phyloP scores from a whole-genome alignment of 192 early-diverging fungal species.

The Cetraspora pellucida region DNA sequence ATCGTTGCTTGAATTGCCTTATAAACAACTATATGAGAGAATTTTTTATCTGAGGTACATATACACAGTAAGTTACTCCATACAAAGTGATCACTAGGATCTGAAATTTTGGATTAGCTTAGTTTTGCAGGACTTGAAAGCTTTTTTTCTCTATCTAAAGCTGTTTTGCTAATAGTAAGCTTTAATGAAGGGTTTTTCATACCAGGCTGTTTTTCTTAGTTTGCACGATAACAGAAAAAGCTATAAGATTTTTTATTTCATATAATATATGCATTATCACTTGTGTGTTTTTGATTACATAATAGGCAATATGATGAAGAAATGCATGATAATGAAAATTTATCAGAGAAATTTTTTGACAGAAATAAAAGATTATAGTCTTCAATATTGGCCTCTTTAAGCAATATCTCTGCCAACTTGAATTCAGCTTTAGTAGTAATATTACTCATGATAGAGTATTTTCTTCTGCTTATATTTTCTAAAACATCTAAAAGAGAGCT shows the following conservation, averaged over 20 bases:
- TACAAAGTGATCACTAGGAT: neutral
- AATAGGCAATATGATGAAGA: neutral
- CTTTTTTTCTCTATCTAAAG: neutral
- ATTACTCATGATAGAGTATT: neutral
- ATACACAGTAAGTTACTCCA: neutral
- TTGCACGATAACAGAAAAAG: neutral
- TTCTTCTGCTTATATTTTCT: constrained; percentile 18
- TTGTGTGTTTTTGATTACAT: neutral
- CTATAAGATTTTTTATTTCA: constrained; percentile 15
- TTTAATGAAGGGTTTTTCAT: neutral
- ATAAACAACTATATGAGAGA: neutral
- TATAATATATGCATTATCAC: no score
- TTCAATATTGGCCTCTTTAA: constrained; percentile 2
- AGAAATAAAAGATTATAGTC: neutral
- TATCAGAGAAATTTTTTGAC: no score
- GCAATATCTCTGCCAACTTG: neutral
- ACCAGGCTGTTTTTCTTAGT: neutral
- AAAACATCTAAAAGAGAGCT: constrained; percentile 3
- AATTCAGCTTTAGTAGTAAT: neutral
- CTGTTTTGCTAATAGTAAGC: neutral
- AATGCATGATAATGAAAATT: constrained; percentile 8
- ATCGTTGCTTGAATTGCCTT: constrained; percentile 6
- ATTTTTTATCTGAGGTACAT: constrained; percentile 8
- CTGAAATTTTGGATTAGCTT: neutral
- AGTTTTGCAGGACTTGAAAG: neutral